Evolutionary conservation across 805 yeast species (phyloP), one percentile per base, ranked within the genome.

Genomic region (Myxozyma lipomycoides): DNA sequence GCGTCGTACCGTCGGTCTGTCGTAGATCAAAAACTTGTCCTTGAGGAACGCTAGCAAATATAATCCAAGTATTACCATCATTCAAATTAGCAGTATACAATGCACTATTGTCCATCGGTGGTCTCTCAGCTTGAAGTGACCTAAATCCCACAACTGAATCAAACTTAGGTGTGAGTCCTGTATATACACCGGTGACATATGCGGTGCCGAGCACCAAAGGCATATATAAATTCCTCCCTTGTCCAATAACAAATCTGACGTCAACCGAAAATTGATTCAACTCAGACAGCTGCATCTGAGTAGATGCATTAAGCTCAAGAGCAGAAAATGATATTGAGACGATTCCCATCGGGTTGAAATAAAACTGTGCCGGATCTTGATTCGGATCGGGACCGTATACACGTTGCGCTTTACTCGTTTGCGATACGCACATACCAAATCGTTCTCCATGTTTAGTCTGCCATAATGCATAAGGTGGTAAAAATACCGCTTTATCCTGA

Each of bases 391-490:
- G 73, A 35, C 78, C 75, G 43, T 65, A 69, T 12, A 76, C 60
- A 49, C 79, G 68, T 42, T 73, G 73, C 34, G 70, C 62, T 3
- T 68, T 62, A 25, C 71, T 68, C 7, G 81, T 75, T 65, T 83
- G 84, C 51, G 81, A 78, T 30, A 85, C 72, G 3, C 81, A 88
- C 49, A 82, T 23, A n/a, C 61, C 61, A 35, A 39, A 66, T 3
- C 89, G 90, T 46, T 70, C 74, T 61, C 72, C 75, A 35, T 61
- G 49, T 9, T 68, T 69, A 49, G 75, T 73, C 76, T 79, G 79
- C 74, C 78, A 82, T 44, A 82, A 62, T 2, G 78, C 74, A 62
- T 83, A 86, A 19, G 95, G 95, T 59, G 78, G 79, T n/a, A 83
- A 73, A 70, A 77, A 85, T 3, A 76, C 77, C 43, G 79, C 75